Conservation (phyloP, 257 asterid genomes). For the Thymus mandschuricus region DNA sequence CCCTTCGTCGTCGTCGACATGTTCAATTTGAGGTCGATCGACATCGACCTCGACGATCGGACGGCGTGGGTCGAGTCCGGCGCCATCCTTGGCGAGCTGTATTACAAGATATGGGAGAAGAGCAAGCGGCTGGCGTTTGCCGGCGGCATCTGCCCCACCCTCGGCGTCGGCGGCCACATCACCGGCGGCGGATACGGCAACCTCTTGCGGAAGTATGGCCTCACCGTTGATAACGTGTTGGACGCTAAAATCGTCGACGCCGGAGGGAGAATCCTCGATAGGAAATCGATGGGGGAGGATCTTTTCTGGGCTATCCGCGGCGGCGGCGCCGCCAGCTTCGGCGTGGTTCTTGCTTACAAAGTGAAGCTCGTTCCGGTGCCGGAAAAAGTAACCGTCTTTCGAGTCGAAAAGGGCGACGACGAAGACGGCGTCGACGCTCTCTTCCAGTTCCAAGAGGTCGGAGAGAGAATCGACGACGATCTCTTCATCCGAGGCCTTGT, state of each 20-base stretch:
- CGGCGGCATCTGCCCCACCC: constrained; percentile 34
- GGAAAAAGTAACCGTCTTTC: too few relatives aligned
- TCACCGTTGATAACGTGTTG: constrained; percentile 33
- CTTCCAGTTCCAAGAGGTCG: too few relatives aligned
- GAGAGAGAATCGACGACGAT: too few relatives aligned
- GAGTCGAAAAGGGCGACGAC: too few relatives aligned
- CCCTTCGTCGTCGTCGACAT: constrained; percentile 35
- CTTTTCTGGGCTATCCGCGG: too few relatives aligned
- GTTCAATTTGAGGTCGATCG: constrained; percentile 18
- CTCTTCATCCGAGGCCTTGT: too few relatives aligned
- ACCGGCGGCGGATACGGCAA: constrained; percentile 43
- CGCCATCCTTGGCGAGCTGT: constrained; percentile 31
- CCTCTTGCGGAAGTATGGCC: constrained; percentile 38
- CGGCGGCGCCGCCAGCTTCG: too few relatives aligned
- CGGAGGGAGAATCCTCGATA: constrained; percentile 8
- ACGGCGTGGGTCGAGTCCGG: constrained; percentile 33
- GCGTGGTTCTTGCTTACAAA: too few relatives aligned
- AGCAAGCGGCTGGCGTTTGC: constrained; percentile 39
- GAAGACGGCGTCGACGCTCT: too few relatives aligned
- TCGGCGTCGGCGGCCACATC: constrained; percentile 40
- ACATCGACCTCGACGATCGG: constrained; percentile 3
- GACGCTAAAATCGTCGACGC: constrained; percentile 42
- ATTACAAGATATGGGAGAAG: constrained; percentile 33
- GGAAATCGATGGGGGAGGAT: too few relatives aligned
- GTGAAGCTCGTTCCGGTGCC: too few relatives aligned